Evolutionary conservation across 352 stramenopile species (phyloP).

Genomic region (Pythium insidiosum): DNA sequence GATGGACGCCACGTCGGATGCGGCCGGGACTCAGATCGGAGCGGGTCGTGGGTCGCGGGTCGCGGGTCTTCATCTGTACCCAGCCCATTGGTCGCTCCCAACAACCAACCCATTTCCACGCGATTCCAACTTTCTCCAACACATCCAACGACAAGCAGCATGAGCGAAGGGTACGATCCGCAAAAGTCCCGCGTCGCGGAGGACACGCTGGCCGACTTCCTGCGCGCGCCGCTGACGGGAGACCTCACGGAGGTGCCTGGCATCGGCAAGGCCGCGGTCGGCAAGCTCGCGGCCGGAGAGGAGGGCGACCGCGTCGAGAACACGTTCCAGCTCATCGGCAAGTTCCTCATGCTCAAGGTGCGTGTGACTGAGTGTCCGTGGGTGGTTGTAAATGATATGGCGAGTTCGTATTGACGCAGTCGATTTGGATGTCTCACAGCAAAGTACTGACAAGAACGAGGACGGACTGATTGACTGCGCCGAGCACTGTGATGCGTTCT

Average conservation of each 20-base stretch:
- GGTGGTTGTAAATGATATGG: too few relatives aligned
- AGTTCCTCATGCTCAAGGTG: constrained; percentile 86
- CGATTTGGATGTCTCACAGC: constrained; percentile 20
- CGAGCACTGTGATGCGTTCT: constrained; percentile 96
- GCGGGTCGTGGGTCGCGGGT: background rate
- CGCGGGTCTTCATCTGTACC: background rate
- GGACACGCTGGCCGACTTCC: constrained; percentile 90
- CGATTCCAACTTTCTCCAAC: too few relatives aligned
- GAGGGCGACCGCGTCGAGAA: constrained; percentile 90
- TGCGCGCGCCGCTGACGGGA: constrained; percentile 85
- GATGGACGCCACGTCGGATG: too few relatives aligned
- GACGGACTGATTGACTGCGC: constrained; percentile 88
- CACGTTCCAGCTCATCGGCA: constrained; percentile 98
- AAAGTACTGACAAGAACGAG: constrained; percentile 81
- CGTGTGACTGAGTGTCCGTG: background rate
- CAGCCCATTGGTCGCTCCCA: too few relatives aligned
- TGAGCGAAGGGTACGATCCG: constrained; percentile 86
- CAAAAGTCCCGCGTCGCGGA: constrained; percentile 88
- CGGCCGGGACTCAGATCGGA: constrained; percentile 8
- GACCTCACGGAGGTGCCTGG: constrained; percentile 93
- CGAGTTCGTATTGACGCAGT: constrained; percentile 25
- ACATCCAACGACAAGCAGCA: constrained; percentile 12
- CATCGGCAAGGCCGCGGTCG: constrained; percentile 87
- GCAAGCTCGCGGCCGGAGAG: constrained; percentile 77
- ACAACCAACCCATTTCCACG: too few relatives aligned